Percentiles rank a stretch among this genome's conserved stretches.
phyloP scores from a whole-genome alignment of 2,329 filamentous ascomycete genomes.

The Chaetomium sp. region DNA sequence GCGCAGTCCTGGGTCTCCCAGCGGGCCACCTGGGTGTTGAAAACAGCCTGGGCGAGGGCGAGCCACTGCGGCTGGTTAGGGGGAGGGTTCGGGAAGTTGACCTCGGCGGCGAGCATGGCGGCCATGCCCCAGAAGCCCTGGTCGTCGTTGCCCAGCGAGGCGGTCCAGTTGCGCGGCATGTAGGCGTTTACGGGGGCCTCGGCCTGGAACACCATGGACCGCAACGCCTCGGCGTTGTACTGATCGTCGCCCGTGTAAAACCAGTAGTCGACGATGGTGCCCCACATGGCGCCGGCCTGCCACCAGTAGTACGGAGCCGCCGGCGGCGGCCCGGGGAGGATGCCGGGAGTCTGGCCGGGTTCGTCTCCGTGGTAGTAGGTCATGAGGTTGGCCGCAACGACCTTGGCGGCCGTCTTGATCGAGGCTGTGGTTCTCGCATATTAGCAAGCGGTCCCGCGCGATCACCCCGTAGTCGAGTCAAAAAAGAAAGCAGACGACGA shows the following conservation, averaged over 20 bases:
- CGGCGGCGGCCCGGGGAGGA: slow-evolving; percentile 52
- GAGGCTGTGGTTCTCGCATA: slow-evolving; percentile 24
- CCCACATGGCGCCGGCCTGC: slow-evolving; percentile 65
- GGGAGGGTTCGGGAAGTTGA: slow-evolving; percentile 58
- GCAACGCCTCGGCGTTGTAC: slow-evolving; percentile 52
- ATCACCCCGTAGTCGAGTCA: not conserved
- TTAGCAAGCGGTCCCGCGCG: slow-evolving; percentile 7
- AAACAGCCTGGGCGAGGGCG: slow-evolving; percentile 60
- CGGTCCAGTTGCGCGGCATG: slow-evolving; percentile 39
- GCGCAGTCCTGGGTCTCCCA: slow-evolving; percentile 60
- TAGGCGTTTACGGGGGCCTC: slow-evolving; percentile 36
- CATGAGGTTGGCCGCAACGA: slow-evolving; percentile 49
- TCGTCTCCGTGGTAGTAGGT: slow-evolving; percentile 50
- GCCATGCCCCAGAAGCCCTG: slow-evolving; percentile 68
- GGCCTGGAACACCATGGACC: slow-evolving; percentile 37
- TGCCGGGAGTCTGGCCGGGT: slow-evolving; percentile 48
- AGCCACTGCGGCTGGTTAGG: slow-evolving; percentile 53
- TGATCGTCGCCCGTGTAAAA: slow-evolving; percentile 60
- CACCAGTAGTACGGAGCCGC: slow-evolving; percentile 64
- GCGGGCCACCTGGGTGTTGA: slow-evolving; percentile 59
- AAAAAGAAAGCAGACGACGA: not conserved
- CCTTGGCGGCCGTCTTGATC: slow-evolving; percentile 33
- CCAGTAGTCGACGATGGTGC: slow-evolving; percentile 66
- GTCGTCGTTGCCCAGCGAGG: slow-evolving; percentile 57
- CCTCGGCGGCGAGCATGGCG: slow-evolving; percentile 56